These are phyloP conservation scores for Cyclanthera cordifolia DNA, from an alignment of 306 rosid species.

Conservation along the genomic window DNA sequence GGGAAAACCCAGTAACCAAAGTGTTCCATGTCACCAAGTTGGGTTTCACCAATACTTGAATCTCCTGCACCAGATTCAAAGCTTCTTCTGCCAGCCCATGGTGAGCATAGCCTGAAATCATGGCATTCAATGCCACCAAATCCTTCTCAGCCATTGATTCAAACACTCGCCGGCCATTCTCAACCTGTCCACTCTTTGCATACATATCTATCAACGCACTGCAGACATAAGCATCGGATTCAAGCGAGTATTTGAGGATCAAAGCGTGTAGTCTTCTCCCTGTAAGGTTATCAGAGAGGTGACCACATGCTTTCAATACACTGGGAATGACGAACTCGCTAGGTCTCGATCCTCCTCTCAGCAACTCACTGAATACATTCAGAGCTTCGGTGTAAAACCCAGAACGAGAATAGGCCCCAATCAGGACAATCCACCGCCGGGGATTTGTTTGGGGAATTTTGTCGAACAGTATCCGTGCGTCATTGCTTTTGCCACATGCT, in stretches of 20 bases:
- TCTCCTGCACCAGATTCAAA: constrained; percentile 37
- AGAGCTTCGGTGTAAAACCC: constrained; percentile 46
- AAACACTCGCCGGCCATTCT: constrained; percentile 42
- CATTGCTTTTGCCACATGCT: constrained; percentile 33
- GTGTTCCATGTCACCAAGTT: constrained; percentile 76
- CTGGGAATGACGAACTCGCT: constrained; percentile 54
- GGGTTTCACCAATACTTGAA: constrained; percentile 36
- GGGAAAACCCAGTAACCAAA: constrained; percentile 64
- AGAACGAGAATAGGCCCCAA: constrained; percentile 48
- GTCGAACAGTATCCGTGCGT: constrained; percentile 61
- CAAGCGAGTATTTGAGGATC: constrained; percentile 41
- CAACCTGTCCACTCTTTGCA: constrained; percentile 40
- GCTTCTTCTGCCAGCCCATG: constrained; percentile 47
- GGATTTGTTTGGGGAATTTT: constrained; percentile 51
- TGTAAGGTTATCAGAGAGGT: constrained; percentile 25
- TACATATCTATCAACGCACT: constrained; percentile 68
- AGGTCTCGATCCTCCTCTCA: constrained; percentile 23
- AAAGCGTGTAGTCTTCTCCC: constrained; percentile 53
- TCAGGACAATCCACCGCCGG: constrained; percentile 55
- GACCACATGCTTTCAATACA: constrained; percentile 77
- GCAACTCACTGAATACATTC: constrained; percentile 43
- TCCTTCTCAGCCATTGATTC: constrained; percentile 54
- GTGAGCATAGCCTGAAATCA: constrained; percentile 63
- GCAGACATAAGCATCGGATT: constrained; percentile 44
- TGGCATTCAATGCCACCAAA: constrained; percentile 65